phyloP scores from a whole-genome alignment of 179 eudicot genomes.

The Silene noctiflora region DNA sequence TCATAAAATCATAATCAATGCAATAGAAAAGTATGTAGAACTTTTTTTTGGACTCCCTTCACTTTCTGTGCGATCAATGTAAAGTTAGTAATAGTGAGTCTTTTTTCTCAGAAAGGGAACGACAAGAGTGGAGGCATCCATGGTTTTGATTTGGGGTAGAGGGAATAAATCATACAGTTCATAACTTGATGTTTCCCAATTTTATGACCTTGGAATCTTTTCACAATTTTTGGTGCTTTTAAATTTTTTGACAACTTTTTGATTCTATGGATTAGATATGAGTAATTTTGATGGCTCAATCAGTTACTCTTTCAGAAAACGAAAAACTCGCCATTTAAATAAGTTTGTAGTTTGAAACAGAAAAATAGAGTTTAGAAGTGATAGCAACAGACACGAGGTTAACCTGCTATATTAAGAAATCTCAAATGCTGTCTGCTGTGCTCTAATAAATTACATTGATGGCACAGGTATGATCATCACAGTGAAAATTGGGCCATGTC shows the following conservation, averaged over 20 bases:
- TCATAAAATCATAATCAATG: background rate
- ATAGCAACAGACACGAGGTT: background rate
- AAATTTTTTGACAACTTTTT: background rate
- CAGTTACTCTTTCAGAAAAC: background rate
- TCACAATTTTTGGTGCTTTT: background rate
- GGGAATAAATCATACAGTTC: background rate
- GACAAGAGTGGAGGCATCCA: background rate
- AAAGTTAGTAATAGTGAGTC: background rate
- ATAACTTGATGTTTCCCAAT: conserved; percentile 1
- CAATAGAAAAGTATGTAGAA: background rate
- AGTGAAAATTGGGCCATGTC: conserved; percentile 64
- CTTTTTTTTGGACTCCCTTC: background rate
- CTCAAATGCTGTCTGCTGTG: conserved; percentile 8
- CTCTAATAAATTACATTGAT: conserved; percentile 23
- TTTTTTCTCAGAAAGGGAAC: background rate
- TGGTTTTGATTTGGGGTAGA: background rate
- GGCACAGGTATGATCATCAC: conserved; percentile 56
- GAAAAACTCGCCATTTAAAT: background rate
- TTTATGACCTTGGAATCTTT: background rate
- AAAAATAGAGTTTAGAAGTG: background rate
- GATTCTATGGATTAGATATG: background rate
- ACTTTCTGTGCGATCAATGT: background rate
- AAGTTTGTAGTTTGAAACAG: background rate
- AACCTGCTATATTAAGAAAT: background rate
- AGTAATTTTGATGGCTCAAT: background rate